Base-by-base conservation (phyloP, 495 filamentous ascomycete species). In the Xylaria castorea region DNA sequence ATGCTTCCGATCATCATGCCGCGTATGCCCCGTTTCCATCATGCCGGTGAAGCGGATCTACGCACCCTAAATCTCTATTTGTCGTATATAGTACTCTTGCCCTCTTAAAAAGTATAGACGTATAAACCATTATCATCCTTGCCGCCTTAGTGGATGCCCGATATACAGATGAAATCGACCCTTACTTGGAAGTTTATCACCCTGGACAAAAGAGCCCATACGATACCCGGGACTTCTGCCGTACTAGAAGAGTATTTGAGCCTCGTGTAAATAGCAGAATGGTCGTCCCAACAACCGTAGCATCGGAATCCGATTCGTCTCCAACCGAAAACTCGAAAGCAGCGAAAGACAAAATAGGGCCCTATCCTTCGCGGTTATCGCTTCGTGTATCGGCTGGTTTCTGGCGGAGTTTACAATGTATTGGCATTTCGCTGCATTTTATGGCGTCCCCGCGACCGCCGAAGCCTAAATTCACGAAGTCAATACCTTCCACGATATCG, bases 391-490 rank as follows among this genome's bases (percentile, higher is more conserved):
- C 94, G 78, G 94, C 94, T 60, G 79, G 83, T 42, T 86, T 92
- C 79, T 96, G 93, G 93, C 87, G 94, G 55, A 85, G 86, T 73
- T 82, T 95, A n/a, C 94, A 95, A 88, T 85, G 84, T 71, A 83
- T 94, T 38, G 94, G 93, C 77, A 93, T 96, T 92, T 83, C 87
- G 53, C 83, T 97, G 11, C 93, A 97, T 79, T 88, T 86, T 44
- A 81, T 93, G 58, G 88, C 92, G 0, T 81, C 86, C 7, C 92
- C 93, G 0, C 85, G 87, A 20, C 92, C 93, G 0, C 91, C 92
- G 1, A 80, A 78, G 44, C 92, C 93, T 8, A 80, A 83, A 42
- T 97, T 97, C 84, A 85, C 85, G 62, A 87, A 87, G 44, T 81
- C 84, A 38, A 88, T 97, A 57, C 82, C 87, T 0, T 86, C 88